Percentiles rank a stretch among this genome's conserved stretches.
Conservation (phyloP, 202 grass and related monocot species). For the Schoenoplectus tabernaemontani region DNA sequence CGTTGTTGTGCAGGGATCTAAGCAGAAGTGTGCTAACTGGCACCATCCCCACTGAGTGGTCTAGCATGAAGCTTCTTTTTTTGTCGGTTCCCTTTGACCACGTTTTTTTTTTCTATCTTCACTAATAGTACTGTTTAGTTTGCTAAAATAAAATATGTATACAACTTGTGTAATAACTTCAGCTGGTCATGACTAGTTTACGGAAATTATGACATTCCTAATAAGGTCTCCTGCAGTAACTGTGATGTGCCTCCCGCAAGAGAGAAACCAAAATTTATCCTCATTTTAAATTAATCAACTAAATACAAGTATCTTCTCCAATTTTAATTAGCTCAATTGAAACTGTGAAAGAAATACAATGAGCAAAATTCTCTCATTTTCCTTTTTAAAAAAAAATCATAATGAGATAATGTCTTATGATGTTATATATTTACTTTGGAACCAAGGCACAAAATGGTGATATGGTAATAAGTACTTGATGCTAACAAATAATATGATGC, state of each 20-base stretch:
- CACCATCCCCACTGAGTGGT: constrained; percentile 49
- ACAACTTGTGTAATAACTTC: neutral
- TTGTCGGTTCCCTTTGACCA: constrained; percentile 51
- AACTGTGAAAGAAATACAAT: neutral
- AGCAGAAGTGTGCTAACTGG: constrained; percentile 68
- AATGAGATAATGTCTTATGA: neutral
- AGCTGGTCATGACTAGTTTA: neutral
- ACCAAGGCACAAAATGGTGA: neutral
- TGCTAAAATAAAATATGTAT: neutral
- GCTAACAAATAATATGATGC: constrained; percentile 24
- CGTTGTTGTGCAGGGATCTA: constrained; percentile 47
- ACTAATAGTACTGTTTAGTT: neutral
- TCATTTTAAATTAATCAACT: neutral
- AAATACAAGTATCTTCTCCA: neutral
- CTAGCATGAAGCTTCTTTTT: constrained; percentile 48
- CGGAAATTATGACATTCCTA: too few species aligned
- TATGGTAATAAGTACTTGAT: neutral
- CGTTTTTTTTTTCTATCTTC: neutral
- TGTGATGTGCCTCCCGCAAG: neutral
- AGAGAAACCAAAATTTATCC: neutral
- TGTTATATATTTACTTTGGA: neutral
- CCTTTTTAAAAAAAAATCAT: neutral
- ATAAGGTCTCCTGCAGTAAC: neutral
- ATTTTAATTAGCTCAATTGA: neutral
- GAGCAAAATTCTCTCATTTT: neutral